These are phyloP conservation scores for Lactifluus rugatus DNA, from an alignment of 768 basidiomycete genomes.

Conservation along the genomic window DNA sequence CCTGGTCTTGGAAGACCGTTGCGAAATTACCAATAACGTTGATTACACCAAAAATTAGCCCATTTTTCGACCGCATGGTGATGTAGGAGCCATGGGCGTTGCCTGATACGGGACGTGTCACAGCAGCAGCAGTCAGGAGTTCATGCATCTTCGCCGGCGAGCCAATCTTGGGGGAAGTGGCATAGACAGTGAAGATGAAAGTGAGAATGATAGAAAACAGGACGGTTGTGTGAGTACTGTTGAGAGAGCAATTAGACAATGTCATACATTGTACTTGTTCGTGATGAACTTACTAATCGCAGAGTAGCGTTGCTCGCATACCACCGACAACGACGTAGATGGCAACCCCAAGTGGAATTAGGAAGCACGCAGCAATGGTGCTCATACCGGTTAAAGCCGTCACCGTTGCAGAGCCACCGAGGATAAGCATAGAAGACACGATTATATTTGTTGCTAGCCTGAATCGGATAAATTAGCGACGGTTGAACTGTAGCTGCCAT, in stretches of 20 bases:
- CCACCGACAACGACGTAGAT: conserved; percentile 84
- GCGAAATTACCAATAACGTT: conserved; percentile 82
- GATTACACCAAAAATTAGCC: conserved; percentile 64
- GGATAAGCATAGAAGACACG: conserved; percentile 77
- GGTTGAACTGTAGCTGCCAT: not conserved
- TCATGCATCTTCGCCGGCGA: conserved; percentile 69
- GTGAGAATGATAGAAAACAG: conserved; percentile 79
- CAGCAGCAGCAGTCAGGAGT: conserved; percentile 54
- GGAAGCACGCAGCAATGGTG: conserved; percentile 84
- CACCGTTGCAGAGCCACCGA: conserved; percentile 82
- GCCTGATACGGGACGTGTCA: conserved; percentile 51
- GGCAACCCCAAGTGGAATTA: conserved; percentile 79
- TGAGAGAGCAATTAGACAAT: not conserved
- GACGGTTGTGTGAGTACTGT: conserved; percentile 76
- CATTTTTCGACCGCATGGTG: conserved; percentile 50
- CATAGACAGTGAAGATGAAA: conserved; percentile 73
- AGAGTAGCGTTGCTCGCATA: conserved; percentile 77
- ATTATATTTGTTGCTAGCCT: conserved; percentile 86
- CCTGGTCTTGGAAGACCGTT: conserved; percentile 46
- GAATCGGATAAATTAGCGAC: not conserved
- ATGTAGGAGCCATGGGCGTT: conserved; percentile 80
- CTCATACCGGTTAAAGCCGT: conserved; percentile 82
- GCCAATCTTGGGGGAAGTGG: conserved; percentile 71
- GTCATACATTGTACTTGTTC: not conserved
- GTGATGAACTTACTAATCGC: conserved; percentile 59